Percentiles rank a stretch among this genome's conserved stretches.
Evolutionary conservation across 768 basidiomycete genomes (phyloP).

Genomic region (Collybiopsis luxurians): DNA sequence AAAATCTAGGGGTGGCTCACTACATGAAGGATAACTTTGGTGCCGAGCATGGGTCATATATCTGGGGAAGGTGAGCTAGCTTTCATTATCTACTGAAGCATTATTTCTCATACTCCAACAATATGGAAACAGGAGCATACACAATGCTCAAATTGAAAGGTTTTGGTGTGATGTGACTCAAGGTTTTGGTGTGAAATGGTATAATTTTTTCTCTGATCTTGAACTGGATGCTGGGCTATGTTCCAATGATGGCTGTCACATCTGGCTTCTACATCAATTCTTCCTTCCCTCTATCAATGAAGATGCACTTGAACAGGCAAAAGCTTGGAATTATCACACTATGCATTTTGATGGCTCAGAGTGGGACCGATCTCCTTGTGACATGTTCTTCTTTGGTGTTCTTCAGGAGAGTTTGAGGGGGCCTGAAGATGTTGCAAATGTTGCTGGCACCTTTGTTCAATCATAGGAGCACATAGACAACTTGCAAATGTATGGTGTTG

Average conservation of each 20-base stretch:
- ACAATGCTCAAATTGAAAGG: conserved; percentile 15
- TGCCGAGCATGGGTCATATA: conserved; percentile 16
- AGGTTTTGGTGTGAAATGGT: conserved; percentile 24
- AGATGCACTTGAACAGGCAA: conserved; percentile 23
- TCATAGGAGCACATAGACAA: neutral
- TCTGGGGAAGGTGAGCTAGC: conserved; percentile 21
- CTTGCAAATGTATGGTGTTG: neutral
- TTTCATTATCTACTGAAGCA: neutral
- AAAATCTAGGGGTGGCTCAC: conserved; percentile 21
- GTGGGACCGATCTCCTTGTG: conserved; percentile 6
- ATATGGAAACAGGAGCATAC: conserved; percentile 11
- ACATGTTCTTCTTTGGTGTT: conserved; percentile 16
- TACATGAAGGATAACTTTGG: conserved; percentile 17
- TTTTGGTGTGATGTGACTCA: conserved; percentile 26
- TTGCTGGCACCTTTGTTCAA: neutral
- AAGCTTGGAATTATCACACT: conserved; percentile 26
- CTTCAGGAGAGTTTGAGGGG: conserved; percentile 12
- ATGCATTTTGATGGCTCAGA: neutral
- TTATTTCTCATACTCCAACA: too few relatives aligned
- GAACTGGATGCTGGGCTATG: conserved; percentile 18
- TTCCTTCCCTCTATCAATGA: conserved; percentile 21
- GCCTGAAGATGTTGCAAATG: neutral
- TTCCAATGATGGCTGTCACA: conserved; percentile 12
- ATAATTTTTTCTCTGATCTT: conserved; percentile 24
- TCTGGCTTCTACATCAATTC: conserved; percentile 27